These are phyloP conservation scores for Tetradesmus obliquus DNA, from an alignment of 139 green algal genomes.

Conservation along the genomic window DNA sequence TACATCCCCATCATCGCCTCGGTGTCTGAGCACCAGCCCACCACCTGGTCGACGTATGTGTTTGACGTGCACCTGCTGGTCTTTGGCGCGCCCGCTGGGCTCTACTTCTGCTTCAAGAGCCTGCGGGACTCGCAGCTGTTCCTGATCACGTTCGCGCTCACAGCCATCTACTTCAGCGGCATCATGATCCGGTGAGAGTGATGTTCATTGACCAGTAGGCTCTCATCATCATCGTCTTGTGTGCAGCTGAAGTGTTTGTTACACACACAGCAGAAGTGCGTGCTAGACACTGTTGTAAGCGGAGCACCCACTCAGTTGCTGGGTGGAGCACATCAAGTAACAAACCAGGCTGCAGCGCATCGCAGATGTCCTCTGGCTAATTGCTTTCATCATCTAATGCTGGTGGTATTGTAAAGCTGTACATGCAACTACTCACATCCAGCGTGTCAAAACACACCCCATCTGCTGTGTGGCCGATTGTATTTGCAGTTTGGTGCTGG, in stretches of 20 bases:
- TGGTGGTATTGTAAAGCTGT: not conserved
- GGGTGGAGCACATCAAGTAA: not conserved
- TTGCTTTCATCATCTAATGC: not conserved
- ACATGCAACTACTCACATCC: no score
- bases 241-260: no score
- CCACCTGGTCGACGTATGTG: constrained; percentile 94
- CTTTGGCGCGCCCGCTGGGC: constrained; percentile 61
- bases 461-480: no score
- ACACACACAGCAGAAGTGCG: no score
- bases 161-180: constrained; percentile 95
- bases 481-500: no score
- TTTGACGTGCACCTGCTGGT: constrained; percentile 77
- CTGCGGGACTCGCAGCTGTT: constrained; percentile 88
- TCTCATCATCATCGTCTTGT: no score
- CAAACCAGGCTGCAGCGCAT: not conserved
- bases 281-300: no score
- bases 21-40: constrained; percentile 94
- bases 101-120: constrained; percentile 85
- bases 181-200: constrained; percentile 87
- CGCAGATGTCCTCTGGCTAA: not conserved
- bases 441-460: no score
- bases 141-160: constrained; percentile 91
- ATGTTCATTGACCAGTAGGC: not conserved
- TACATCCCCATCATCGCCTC: constrained; percentile 99
- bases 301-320: no score